Base-by-base conservation (phyloP, 495 filamentous ascomycete genomes). In the Sporormia fimetaria region DNA sequence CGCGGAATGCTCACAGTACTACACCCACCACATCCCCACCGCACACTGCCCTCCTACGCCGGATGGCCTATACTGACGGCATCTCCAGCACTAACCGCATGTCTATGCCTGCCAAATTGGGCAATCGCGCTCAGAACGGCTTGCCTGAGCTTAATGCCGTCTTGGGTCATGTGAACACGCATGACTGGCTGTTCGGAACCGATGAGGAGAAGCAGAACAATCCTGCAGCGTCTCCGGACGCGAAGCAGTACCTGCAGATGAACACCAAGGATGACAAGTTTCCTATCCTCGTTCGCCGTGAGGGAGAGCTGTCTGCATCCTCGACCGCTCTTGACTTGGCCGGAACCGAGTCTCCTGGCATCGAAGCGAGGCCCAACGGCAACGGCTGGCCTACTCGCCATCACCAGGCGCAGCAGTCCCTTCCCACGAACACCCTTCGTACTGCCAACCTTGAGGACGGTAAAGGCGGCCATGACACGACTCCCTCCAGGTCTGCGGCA, bases 171-270 rank as follows among this genome's bases (percentile, higher is more conserved):
- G 81, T 81, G 63, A 83, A 90, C 56, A 85, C 81, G 5, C 69
- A 83, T 10, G 76, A 79, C 29, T 92, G 87, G 55, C 66, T 94
- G 6, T 92, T 94, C 52, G 80, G 78, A n/a, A 80, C 80, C 56
- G 86, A 94, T 49, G 82, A 87, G 20, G 69, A 78, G 20, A 68
- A 69, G 17, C 60, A 71, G 20, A 66, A 70, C 42, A 47, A 47
- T 22, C 57, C 65, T 14, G 55, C 70, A 21, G 69, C 74, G 1
- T 78, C 76, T 18, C 69, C 75, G 4, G 72, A 78, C 30, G 70
- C 74, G 46, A 85, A 74, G 52, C 74, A 70, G 34, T 80, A 76
- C 57, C 68, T 85, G 29, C 69, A 75, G 50, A 75, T 90, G 67
- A 81, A 80, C 30, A 71, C 78, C 33, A 70, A 74, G 34, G 81